phyloP scores from a whole-genome alignment of 805 yeast genomes.

The Myxozyma mucilagina region DNA sequence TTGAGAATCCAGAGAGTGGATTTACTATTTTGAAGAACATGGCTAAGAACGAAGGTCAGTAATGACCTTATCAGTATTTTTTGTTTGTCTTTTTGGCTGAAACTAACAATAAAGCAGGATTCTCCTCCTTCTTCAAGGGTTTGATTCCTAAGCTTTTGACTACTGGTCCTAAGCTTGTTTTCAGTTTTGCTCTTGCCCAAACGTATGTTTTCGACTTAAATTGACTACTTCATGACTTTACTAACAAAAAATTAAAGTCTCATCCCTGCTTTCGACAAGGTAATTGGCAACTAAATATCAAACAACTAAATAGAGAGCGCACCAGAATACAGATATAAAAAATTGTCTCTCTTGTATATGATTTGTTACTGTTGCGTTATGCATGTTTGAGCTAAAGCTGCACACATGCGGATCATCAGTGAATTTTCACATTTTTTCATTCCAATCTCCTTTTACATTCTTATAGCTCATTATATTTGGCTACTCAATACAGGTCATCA shows the following conservation, averaged over 20 bases:
- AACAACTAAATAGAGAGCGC: no score
- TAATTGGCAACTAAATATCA: background rate
- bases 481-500: no score
- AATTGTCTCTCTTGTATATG: background rate
- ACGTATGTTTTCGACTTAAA: conserved; percentile 42
- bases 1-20: conserved; percentile 94
- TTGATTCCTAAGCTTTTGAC: conserved; percentile 94
- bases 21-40: conserved; percentile 89
- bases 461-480: no score
- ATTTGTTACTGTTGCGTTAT: no score
- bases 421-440: no score
- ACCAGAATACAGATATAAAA: background rate
- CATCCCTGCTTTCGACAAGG: conserved; percentile 90
- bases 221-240: background rate
- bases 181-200: conserved; percentile 97
- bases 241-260: conserved; percentile 40
- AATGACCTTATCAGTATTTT: background rate
- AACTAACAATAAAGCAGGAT: conserved; percentile 47
- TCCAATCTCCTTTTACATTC: no score
- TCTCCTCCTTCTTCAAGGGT: conserved; percentile 91
- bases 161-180: conserved; percentile 97
- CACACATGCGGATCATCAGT: no score
- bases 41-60: conserved; percentile 67
- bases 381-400: no score
- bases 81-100: background rate